Evolutionary conservation across 306 rosid genomes (phyloP), one percentile per base, ranked within the genome.

Genomic region (Medicago truncatula): DNA sequence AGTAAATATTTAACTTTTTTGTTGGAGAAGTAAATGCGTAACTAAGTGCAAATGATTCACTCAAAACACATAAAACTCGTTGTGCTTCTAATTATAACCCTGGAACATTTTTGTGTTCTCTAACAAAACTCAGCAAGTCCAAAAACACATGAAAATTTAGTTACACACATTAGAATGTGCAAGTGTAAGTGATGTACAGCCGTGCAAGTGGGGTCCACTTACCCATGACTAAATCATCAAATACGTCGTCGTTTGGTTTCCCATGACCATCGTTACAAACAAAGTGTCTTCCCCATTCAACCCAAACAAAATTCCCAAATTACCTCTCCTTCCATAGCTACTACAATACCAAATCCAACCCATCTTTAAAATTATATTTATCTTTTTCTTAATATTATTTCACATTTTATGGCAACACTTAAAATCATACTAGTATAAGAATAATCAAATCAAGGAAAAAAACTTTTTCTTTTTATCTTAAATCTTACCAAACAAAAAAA

Each of bases 211-310:
- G 65, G 38, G 65, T 25, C 65, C 38, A 58, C 36, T 5, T 18
- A 1, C 4, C 64, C 39, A 58, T 21, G 18, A 56, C 31, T 8
- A 6, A 56, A 56, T 3, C 46, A 39, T 0, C 5, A 0, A 14
- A 41, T 38, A 71, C 77, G 77, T 21, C 77, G 21, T 11, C 77
- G 82, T 71, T 71, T 69, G 16, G 70, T 43, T 34, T 70, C 18
- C 2, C 10, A 1, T 56, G 34, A 6, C 34, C 53, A 6, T 70
- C 57, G 64, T 50, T 50, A 75, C 1, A 58, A 54, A 39, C 68
- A 41, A 61, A 23, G 77, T 28, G 74, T 69, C 57, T 54, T 80
- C 74, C 50, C 71, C 52, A n/a, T 56, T 20, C 4, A 9, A 75
- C 41, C 38, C 61, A n/a, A 66, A 38, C 61, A 15, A 66, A 39